Conservation (phyloP, 139 green algal species). For the Mesotaenium endlicherianum region DNA sequence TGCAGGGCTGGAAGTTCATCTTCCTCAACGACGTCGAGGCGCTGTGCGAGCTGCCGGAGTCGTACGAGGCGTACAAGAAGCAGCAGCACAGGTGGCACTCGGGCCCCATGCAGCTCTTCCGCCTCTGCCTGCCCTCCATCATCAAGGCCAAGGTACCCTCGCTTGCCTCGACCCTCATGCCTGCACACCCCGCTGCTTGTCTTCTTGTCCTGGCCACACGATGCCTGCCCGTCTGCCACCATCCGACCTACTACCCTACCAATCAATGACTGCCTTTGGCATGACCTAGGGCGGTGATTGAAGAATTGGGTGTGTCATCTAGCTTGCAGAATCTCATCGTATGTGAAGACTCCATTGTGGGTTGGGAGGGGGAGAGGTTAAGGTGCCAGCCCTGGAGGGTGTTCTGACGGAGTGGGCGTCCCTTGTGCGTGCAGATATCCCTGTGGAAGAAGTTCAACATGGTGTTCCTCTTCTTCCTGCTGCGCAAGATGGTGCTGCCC, state of each 20-base stretch:
- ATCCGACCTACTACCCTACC: too few relatives aligned
- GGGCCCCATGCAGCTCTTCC: slow-evolving; percentile 57
- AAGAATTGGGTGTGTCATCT: too few relatives aligned
- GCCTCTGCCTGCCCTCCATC: slow-evolving; percentile 28
- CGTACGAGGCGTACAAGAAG: slow-evolving; percentile 91
- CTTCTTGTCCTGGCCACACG: too few relatives aligned
- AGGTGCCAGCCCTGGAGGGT: too few relatives aligned
- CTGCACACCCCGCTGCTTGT: too few relatives aligned
- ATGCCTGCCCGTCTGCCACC: too few relatives aligned
- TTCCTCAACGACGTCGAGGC: slow-evolving; percentile 78
- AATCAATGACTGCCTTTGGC: too few relatives aligned
- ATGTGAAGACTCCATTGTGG: too few relatives aligned
- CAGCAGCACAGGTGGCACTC: slow-evolving; percentile 95
- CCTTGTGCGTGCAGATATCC: slow-evolving; percentile 28
- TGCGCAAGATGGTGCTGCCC: slow-evolving; percentile 76
- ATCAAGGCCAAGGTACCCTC: slow-evolving; percentile 28
- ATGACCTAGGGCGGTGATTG: too few relatives aligned
- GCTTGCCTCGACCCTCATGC: background rate
- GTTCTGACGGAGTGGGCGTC: too few relatives aligned
- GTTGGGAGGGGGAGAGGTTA: too few relatives aligned
- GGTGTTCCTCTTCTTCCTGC: slow-evolving; percentile 75
- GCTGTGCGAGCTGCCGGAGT: slow-evolving; percentile 81
- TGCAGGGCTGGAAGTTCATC: slow-evolving; percentile 81
- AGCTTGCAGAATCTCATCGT: too few relatives aligned
- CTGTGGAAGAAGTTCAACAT: slow-evolving; percentile 66